Evolutionary conservation across 352 stramenopile species (phyloP), one percentile per base, ranked within the genome.

Genomic region (Globisporangium alternatum): DNA sequence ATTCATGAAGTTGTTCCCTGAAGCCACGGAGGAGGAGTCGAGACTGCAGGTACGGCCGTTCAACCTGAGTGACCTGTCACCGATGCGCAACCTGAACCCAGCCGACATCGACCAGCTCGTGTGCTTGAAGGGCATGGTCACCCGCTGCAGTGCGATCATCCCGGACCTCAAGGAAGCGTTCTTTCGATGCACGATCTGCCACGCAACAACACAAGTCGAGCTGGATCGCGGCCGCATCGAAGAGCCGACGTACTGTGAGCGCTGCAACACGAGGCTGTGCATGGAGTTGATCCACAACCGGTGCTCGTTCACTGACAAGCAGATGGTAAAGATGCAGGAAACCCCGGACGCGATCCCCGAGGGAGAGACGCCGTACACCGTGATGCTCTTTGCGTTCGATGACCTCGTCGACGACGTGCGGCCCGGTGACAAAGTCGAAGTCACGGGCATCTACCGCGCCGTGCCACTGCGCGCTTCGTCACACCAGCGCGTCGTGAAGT

Each of bases 331-430:
- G 68, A 90, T 99, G 71, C 97, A 99, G 69, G 98, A 99, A 75
- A 98, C 95, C 12, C 97, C 97, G 0, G 96, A 99, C 65, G 91
- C 97, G 64, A 98, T 99, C 62, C 97, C 97, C 1, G 97, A 99
- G 55, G 98, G 97, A 47, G 97, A 99, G 76, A 99, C 97, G n/a
- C 98, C 97, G 5, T 97, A 98, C 53, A 98, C 90, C 10, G 89
- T 99, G 51, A 97, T 98, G 44, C 74, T 99, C 1, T 99, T 99
- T 86, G 95, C 92, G 5, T 99, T 99, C 74, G 97, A 99, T 70
- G 96, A 99, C 66, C 83, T 99, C 7, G 97, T 99, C 9, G 97
- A 99, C 75, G 83, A 92, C 17, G 96, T 99, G 35, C 87, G 97
- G 35, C 97, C 98, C 5, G 98, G 98, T 65, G 98, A 99, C 75